Evolutionary conservation across 2,329 filamentous ascomycete species (phyloP).

Genomic region (Achaetomium macrosporum): DNA sequence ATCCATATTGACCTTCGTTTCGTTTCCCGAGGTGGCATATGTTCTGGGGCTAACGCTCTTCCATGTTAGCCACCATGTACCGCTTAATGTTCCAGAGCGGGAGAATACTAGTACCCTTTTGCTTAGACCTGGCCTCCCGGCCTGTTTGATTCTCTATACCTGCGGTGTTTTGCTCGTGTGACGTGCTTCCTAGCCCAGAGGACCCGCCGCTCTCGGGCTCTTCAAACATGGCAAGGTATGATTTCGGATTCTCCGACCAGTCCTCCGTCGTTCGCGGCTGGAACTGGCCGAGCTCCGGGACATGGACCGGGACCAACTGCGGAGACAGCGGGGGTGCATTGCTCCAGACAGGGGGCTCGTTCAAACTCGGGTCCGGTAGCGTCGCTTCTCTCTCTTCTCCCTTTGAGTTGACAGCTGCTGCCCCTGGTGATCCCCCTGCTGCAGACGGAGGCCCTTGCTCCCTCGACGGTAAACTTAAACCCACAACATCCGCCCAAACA

Average conservation of each 20-base stretch:
- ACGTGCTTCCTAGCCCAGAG: not conserved
- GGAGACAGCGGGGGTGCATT: not conserved
- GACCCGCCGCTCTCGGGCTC: constrained; percentile 6
- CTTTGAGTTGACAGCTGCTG: not conserved
- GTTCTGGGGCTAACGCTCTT: not conserved
- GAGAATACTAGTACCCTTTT: not conserved
- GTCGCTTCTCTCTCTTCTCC: not conserved
- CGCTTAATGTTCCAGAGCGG: not conserved
- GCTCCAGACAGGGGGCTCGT: not conserved
- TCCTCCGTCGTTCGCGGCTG: constrained; percentile 11
- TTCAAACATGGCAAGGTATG: constrained; percentile 26
- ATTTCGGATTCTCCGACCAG: constrained; percentile 25
- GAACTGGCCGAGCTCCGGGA: constrained; percentile 18
- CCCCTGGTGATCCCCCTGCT: not conserved
- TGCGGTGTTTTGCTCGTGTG: no score
- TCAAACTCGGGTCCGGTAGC: not conserved
- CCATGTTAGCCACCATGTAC: not conserved
- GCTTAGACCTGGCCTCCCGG: not conserved
- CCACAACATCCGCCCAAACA: constrained; percentile 23
- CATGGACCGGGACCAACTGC: constrained; percentile 20
- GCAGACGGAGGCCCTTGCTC: no score
- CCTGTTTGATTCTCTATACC: not conserved
- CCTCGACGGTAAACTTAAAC: not conserved
- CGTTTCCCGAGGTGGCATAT: not conserved
- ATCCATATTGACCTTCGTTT: constrained; percentile 28